Percentiles rank a stretch among this genome's conserved stretches.
Evolutionary conservation across 2,329 filamentous ascomycete species (phyloP).

Genomic region (Aspergillus amoenus): DNA sequence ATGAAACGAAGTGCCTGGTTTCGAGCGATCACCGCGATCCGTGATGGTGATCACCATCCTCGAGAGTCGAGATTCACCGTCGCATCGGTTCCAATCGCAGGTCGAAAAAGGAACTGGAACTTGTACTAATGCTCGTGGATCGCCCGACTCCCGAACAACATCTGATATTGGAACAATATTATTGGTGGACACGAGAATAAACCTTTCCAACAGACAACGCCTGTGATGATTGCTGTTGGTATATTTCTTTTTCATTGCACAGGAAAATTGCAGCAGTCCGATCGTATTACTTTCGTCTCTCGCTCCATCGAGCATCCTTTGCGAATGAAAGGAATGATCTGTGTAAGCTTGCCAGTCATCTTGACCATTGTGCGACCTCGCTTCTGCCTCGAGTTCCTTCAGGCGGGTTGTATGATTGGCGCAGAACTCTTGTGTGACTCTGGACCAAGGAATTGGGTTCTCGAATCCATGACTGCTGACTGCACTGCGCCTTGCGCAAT

Average conservation of each 20-base stretch:
- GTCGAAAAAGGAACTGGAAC: background rate
- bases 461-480: constrained; percentile 2
- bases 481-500: constrained; percentile 2
- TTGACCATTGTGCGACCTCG: constrained; percentile 5
- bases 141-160: background rate
- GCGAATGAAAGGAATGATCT: constrained; percentile 1
- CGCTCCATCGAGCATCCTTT: constrained; percentile 2
- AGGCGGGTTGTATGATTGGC: background rate
- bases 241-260: constrained; percentile 4
- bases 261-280: background rate
- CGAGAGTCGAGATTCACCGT: background rate
- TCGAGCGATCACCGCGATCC: constrained; percentile 4
- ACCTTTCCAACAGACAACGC: background rate
- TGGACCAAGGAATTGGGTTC: constrained; percentile 12
- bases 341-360: background rate
- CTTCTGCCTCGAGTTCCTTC: background rate
- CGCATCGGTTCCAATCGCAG: background rate
- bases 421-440: background rate
- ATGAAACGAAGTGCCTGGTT: background rate
- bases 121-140: background rate
- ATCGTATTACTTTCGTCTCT: background rate
- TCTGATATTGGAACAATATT: background rate
- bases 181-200: background rate
- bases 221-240: background rate
- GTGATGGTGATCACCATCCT: constrained; percentile 5